Base-by-base conservation (phyloP, 2,329 filamentous ascomycete genomes). In the Camptophora hylomeconis region DNA sequence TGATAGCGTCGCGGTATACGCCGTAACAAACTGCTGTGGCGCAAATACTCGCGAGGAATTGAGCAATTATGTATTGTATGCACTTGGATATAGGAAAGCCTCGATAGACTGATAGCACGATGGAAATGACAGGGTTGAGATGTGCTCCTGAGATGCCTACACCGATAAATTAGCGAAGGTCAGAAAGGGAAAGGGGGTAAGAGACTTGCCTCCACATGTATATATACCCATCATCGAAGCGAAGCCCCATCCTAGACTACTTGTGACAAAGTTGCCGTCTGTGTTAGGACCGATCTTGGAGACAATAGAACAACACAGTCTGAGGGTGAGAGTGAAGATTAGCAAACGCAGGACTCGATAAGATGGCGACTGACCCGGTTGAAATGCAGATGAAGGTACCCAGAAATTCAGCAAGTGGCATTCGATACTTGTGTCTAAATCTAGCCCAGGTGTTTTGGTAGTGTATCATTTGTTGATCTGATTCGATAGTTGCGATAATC, bases 111-210 rank as follows among this genome's bases (percentile, higher is more conserved):
- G 41, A 44, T 3, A 54, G 36, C 1, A 45, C 24, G 11, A 63
- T 48, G 0, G 58, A 58, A 5, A 65, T 50, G 0, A 53, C 57
- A 0, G 62, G 62, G 26, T 63, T 65, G n/a, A 66, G 47, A 30
- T 65, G 61, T 0, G 54, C 58, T 32, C 62, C 61, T 3, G 56
- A 61, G 4, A 63, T 51, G 10, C 61, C 61, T n/a, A n/a, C n/a
- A n/a, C n/a, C n/a, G n/a, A n/a, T n/a, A n/a, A 40, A 20, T 20
- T 20, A 8, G 23, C 15, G 8, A 24, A 13, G 7, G 7, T 13
- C 8, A 7, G n/a, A 7, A 24, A 7, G 7, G 11, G 7, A 12
- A 12, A 24, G 15, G 8, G 7, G 7, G 7, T 7, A 12, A n/a
- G n/a, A n/a, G n/a, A n/a, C n/a, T n/a, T n/a, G n/a, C n/a, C n/a